These are phyloP conservation scores for Batkoa obscura DNA, from an alignment of 371 early-diverging fungal species.

Conservation along the genomic window DNA sequence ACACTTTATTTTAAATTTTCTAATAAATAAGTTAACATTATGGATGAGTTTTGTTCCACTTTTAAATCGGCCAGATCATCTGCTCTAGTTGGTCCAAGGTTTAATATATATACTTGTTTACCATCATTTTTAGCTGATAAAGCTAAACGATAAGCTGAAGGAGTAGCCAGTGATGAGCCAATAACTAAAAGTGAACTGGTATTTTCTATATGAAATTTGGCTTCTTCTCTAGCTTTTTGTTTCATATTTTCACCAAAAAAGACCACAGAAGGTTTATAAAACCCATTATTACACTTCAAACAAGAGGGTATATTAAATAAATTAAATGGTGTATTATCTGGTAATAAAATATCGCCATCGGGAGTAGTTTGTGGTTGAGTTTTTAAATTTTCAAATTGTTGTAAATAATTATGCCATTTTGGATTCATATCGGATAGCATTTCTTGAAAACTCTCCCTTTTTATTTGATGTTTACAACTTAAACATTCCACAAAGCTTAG, in stretches of 20 bases:
- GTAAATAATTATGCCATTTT: constrained; percentile 23
- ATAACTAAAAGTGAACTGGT: constrained; percentile 44
- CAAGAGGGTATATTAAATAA: constrained; percentile 58
- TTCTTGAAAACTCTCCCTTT: constrained; percentile 42
- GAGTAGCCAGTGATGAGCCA: constrained; percentile 66
- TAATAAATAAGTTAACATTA: neutral
- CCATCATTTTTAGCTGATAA: constrained; percentile 31
- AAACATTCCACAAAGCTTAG: constrained; percentile 52
- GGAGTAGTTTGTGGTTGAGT: constrained; percentile 38
- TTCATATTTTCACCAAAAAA: constrained; percentile 82
- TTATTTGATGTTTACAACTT: constrained; percentile 28
- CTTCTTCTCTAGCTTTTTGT: constrained; percentile 17
- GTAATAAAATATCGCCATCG: constrained; percentile 74
- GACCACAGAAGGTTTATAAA: constrained; percentile 55
- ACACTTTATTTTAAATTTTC: neutral
- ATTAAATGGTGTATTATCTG: constrained; percentile 23
- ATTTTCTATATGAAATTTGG: constrained; percentile 30
- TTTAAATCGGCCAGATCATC: constrained; percentile 37
- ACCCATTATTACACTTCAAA: constrained; percentile 26
- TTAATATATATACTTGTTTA: constrained; percentile 44
- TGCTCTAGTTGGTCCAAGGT: constrained; percentile 55
- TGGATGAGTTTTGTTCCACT: constrained; percentile 17
- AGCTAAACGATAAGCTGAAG: constrained; percentile 58
- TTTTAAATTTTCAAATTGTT: constrained; percentile 11
- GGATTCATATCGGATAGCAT: constrained; percentile 49